These are phyloP conservation scores for Gaertneriomyces sp. DNA, from an alignment of 192 early-diverging fungal species.

Conservation along the genomic window DNA sequence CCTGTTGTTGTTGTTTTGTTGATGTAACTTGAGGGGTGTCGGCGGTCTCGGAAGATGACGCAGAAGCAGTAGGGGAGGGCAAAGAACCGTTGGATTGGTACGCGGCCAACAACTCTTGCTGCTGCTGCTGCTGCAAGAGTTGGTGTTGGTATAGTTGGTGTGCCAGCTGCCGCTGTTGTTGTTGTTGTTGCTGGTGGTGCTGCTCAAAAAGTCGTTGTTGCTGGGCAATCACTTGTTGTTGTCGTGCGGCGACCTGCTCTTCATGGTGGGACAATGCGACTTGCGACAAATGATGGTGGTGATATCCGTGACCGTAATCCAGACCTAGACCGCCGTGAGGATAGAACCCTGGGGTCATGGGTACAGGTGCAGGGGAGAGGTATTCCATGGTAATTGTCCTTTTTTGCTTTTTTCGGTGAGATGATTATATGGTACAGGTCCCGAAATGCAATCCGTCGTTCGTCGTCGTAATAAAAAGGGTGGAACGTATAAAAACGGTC, in stretches of 20 bases:
- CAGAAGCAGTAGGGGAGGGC: too few relatives aligned
- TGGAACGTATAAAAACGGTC: too few relatives aligned
- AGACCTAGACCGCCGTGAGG: neutral
- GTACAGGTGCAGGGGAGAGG: constrained; percentile 11
- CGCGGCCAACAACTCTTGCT: too few relatives aligned
- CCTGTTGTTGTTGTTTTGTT: neutral
- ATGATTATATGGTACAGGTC: too few relatives aligned
- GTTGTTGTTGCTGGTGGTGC: neutral
- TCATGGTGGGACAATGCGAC: neutral
- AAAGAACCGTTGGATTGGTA: too few relatives aligned
- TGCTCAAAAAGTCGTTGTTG: neutral
- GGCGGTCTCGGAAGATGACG: neutral
- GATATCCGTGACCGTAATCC: neutral
- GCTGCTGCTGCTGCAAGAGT: too few relatives aligned
- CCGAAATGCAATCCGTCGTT: too few relatives aligned
- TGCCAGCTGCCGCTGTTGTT: neutral
- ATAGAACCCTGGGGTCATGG: neutral
- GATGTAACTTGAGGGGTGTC: neutral
- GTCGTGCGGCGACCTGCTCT: neutral
- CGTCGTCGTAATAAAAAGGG: too few relatives aligned
- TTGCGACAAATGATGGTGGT: neutral
- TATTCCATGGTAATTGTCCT: constrained; percentile 18
- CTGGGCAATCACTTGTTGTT: neutral
- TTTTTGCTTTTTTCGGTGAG: too few relatives aligned
- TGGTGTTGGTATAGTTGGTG: too few relatives aligned